phyloP scores from a whole-genome alignment of 352 stramenopile species.

The Saprolegnia diclina region DNA sequence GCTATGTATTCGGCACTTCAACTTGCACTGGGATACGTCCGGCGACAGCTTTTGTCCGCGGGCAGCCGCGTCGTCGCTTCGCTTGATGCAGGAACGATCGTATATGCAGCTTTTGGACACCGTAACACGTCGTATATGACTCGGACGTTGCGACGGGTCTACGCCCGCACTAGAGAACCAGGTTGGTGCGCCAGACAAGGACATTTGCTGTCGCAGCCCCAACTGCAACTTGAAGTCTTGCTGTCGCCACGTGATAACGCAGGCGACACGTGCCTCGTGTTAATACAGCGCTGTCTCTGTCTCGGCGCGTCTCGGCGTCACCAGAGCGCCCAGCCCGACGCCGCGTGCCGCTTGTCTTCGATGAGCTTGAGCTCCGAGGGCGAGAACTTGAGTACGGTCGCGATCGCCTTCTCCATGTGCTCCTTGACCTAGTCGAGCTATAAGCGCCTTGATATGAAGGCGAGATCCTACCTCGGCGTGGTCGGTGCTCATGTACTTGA shows the following conservation, averaged over 20 bases:
- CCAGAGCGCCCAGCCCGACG: conserved; percentile 14
- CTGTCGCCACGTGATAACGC: background rate
- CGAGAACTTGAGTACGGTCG: conserved; percentile 82
- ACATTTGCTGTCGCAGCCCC: background rate
- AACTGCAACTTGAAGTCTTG: background rate
- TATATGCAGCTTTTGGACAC: too few relatives aligned
- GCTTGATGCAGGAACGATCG: too few relatives aligned
- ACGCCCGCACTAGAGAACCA: too few relatives aligned
- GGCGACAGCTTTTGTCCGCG: too few relatives aligned
- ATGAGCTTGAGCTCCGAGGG: conserved; percentile 44
- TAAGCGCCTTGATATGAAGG: conserved; percentile 13
- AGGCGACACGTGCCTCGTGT: background rate
- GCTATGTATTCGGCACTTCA: too few relatives aligned
- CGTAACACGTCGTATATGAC: too few relatives aligned
- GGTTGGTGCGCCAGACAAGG: too few relatives aligned
- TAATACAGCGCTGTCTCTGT: background rate
- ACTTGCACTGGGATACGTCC: too few relatives aligned
- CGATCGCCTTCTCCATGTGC: conserved; percentile 87
- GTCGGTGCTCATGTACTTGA: conserved; percentile 87
- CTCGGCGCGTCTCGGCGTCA: background rate
- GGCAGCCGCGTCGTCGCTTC: too few relatives aligned
- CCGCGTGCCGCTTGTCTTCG: conserved; percentile 25
- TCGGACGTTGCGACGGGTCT: too few relatives aligned
- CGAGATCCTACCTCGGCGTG: conserved; percentile 51
- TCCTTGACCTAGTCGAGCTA: conserved; percentile 50